A percentile compares a stretch with the other conserved stretches of the same genome.
These are phyloP conservation scores for Heliosperma pusillum DNA, from an alignment of 148 eudicot species.

Conservation along the genomic window DNA sequence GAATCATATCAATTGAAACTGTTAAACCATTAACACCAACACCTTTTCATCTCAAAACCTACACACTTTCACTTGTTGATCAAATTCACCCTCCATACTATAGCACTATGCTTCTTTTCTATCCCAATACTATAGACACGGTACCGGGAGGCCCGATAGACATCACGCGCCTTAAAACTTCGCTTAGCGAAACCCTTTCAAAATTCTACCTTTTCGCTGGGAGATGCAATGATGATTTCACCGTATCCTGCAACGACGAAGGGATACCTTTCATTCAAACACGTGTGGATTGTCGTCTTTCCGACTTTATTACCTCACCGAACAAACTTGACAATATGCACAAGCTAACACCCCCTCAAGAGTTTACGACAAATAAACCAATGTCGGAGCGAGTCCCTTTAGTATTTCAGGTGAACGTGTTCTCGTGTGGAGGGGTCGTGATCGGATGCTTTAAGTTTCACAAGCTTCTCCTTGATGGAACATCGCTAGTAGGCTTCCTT, in stretches of 20 bases:
- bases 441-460: constrained; percentile 17
- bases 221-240: background rate
- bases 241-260: constrained; percentile 11
- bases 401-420: constrained; percentile 18
- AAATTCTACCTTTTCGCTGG: constrained; percentile 23
- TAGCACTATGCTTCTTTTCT: constrained; percentile 36
- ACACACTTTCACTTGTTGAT: constrained; percentile 35
- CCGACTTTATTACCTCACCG: background rate
- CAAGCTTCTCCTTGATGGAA: constrained; percentile 18
- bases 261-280: constrained; percentile 15
- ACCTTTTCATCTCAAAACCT: constrained; percentile 30
- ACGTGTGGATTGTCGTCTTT: constrained; percentile 9
- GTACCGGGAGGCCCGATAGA: background rate
- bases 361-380: background rate
- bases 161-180: background rate
- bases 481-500: constrained; percentile 5
- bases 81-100: constrained; percentile 29
- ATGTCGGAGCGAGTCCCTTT: background rate
- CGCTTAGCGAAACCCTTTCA: constrained; percentile 11
- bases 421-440: constrained; percentile 20
- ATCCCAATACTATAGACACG: constrained; percentile 1
- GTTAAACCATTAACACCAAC: constrained; percentile 49
- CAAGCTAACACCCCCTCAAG: constrained; percentile 2
- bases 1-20: constrained; percentile 30
- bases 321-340: background rate